Conservation (phyloP, 176 grass and related monocot genomes). For the Aegilops longissima region DNA sequence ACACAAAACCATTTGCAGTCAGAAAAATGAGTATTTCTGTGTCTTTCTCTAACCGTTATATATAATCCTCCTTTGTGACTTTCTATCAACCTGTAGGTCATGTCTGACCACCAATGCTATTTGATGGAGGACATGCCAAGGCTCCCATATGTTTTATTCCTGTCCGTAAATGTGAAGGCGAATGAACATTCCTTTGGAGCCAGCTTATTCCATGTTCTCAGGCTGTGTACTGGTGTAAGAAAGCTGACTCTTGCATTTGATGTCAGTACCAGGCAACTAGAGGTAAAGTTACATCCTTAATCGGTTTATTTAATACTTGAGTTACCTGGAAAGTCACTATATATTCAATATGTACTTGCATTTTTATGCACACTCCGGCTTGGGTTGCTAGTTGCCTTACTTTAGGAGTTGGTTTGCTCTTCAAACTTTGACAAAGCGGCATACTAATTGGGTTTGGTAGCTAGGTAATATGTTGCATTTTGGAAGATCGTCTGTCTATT, state of each 20-base stretch:
- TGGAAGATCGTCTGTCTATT: neutral
- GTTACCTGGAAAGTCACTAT: too few species aligned
- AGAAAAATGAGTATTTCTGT: too few species aligned
- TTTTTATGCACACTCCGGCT: neutral
- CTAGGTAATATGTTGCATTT: neutral
- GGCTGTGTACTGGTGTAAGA: slow-evolving; percentile 13
- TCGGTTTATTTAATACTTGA: too few species aligned
- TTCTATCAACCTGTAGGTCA: neutral
- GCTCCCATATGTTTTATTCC: neutral
- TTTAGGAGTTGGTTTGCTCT: neutral
- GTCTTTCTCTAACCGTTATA: too few species aligned
- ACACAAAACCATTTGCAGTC: too few species aligned
- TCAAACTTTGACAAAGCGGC: neutral
- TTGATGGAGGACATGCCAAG: slow-evolving; percentile 23
- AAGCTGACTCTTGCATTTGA: neutral
- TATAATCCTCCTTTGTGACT: too few species aligned
- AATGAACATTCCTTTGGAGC: slow-evolving; percentile 6
- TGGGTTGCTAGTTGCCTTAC: neutral
- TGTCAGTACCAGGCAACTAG: neutral
- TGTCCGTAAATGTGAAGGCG: neutral
- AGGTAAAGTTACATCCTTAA: slow-evolving; percentile 2
- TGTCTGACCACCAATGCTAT: neutral
- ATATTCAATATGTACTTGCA: neutral
- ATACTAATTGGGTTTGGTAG: neutral
- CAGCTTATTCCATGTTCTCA: slow-evolving; percentile 12